Conservation (phyloP, 2,329 filamentous ascomycete species). For the Claviceps sp. region DNA sequence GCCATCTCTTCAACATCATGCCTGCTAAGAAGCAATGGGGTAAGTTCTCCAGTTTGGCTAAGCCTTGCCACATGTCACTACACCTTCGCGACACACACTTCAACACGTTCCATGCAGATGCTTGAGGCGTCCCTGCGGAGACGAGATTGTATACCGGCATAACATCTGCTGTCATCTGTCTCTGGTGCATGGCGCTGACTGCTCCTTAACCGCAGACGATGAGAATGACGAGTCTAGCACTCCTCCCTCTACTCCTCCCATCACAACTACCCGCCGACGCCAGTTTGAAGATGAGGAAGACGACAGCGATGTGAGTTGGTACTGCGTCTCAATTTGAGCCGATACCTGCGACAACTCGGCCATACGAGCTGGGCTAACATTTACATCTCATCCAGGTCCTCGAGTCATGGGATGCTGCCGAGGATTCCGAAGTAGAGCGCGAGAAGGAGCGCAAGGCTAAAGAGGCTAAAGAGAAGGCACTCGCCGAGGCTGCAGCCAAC, state of each 20-base stretch:
- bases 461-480: slow-evolving; percentile 78
- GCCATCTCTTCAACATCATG: slow-evolving; percentile 14
- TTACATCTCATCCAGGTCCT: slow-evolving; percentile 48
- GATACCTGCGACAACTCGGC: too few species aligned
- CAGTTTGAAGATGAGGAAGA: slow-evolving; percentile 91
- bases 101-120: not conserved
- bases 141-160: slow-evolving; percentile 1
- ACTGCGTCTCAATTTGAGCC: too few species aligned
- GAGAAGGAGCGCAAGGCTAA: slow-evolving; percentile 84
- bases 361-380: slow-evolving; percentile 1
- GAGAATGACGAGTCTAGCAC: slow-evolving; percentile 25
- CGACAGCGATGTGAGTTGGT: slow-evolving; percentile 55
- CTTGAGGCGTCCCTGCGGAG: slow-evolving; percentile 2
- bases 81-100: not conserved
- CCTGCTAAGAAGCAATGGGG: slow-evolving; percentile 30
- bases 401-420: slow-evolving; percentile 92
- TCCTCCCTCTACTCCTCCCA: slow-evolving; percentile 23
- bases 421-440: slow-evolving; percentile 92
- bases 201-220: slow-evolving; percentile 20
- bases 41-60: slow-evolving; percentile 15
- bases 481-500: slow-evolving; percentile 72
- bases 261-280: slow-evolving; percentile 28
- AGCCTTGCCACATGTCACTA: slow-evolving; percentile 5
- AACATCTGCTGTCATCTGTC: slow-evolving; percentile 1
- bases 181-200: slow-evolving; percentile 11